phyloP scores from a whole-genome alignment of 495 filamentous ascomycete genomes.

The Melanomma pulvis-pyrius region DNA sequence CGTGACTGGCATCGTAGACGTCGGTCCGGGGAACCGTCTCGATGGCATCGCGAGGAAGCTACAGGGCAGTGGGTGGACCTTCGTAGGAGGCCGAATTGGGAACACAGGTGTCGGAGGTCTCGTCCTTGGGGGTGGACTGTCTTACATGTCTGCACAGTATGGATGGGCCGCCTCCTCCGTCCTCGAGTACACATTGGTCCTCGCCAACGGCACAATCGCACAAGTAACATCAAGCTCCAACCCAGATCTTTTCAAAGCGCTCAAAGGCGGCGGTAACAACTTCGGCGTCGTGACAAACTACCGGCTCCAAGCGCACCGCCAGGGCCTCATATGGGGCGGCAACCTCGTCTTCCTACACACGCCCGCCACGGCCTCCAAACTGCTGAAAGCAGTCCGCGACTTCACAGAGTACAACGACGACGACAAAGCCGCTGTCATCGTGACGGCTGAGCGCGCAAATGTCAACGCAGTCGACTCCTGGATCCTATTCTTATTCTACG shows the following conservation, averaged over 20 bases:
- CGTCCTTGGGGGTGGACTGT: conserved; percentile 29
- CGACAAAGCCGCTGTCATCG: conserved; percentile 33
- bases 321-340: conserved; percentile 31
- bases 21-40: conserved; percentile 32
- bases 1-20: conserved; percentile 20
- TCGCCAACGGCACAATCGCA: conserved; percentile 57
- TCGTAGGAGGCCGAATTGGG: conserved; percentile 28
- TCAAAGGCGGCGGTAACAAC: conserved; percentile 57
- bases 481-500: conserved; percentile 66
- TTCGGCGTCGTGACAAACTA: conserved; percentile 58
- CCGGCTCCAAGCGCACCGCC: conserved; percentile 25
- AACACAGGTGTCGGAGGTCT: conserved; percentile 31
- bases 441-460: conserved; percentile 55
- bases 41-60: conserved; percentile 24
- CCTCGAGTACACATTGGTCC: conserved; percentile 51
- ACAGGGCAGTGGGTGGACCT: conserved; percentile 28
- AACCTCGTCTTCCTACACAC: conserved; percentile 28
- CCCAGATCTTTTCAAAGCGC: conserved; percentile 62
- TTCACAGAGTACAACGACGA: conserved; percentile 37
- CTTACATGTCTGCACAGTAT: conserved; percentile 42
- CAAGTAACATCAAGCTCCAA: conserved; percentile 54
- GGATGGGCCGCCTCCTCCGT: conserved; percentile 59
- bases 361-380: not conserved
- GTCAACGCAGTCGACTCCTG: conserved; percentile 53
- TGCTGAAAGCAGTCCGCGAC: conserved; percentile 35